Evolutionary conservation across 2,329 filamentous ascomycete species (phyloP), one percentile per base, ranked within the genome.

Genomic region (Blastomyces gilchristii): DNA sequence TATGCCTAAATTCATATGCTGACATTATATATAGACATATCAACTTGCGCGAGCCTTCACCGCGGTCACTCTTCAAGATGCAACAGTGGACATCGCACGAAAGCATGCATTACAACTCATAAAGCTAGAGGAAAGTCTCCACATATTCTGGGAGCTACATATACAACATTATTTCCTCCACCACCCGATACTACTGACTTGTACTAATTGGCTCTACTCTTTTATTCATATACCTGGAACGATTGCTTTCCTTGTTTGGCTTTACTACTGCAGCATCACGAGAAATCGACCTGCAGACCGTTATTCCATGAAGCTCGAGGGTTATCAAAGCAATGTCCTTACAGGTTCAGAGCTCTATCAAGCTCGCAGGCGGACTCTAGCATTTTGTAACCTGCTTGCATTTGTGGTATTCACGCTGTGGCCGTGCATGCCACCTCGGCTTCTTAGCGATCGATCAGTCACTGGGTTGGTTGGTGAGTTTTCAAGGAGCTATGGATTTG

Each of bases 211-310:
- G 69, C 81, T 83, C 37, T 90, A 90, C 75, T 89, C 87, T 6
- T 90, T 89, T 74, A 89, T 91, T 69, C 88, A 90, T 73, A 90
- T 90, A 63, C 88, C 87, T 0, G 87, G 87, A 16, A 90, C 87
- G 6, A 90, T 90, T 67, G 80, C 87, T 54, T 91, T 89, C 70
- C 78, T 85, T 31, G 80, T 85, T 47, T 82, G 84, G 70, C 80
- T 90, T 4, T 90, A 85, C 76, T 88, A 87, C 76, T 82, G 87
- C 71, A 89, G 86, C 57, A 88, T 85, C 31, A 86, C 84, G 8
- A 80, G 81, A 60, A 83, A 83, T 71, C 77, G 81, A 41, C 71
- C 75, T 43, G 71, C 77, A 63, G 74, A 78, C 16, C 69, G 72
- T 25, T 76, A 77, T 43, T 34, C n/a, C 14, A 45, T 41, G 6